Evolutionary conservation across 495 filamentous ascomycete species (phyloP), one percentile per base, ranked within the genome.

Genomic region (Talaromyces nanjingensis): DNA sequence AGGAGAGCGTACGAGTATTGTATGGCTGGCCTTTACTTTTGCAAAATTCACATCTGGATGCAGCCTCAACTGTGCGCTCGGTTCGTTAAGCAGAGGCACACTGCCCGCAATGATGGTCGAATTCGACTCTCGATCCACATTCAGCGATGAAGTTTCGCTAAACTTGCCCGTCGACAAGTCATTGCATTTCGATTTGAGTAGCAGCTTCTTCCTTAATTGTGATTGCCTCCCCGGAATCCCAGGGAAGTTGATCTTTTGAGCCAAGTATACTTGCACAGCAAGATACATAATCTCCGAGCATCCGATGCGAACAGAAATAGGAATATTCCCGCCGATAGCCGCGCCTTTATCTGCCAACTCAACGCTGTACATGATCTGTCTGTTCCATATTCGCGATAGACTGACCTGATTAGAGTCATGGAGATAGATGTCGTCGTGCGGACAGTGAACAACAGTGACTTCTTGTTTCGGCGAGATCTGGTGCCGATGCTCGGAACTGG

Each of bases 41-140:
- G 20, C 12, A 20, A 18, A 62, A 49, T 62, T 24, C n/a, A 62
- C 60, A 25, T 62, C 60, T 16, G 60, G 45, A 54, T 62, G 60
- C n/a, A 62, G 14, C 20, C 24, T 53, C 25, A 62, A n/a, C 22
- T 31, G 27, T 24, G 39, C 8, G 20, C 20, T 52, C 16, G 27
- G 25, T 12, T 54, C 60, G 45, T 62, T n/a, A 5, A 31, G 42
- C 16, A 62, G 33, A 33, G 60, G 60, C 8, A 62, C 22, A 37
- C 42, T 62, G 2, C 39, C 45, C 7, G 42, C 24, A 52, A 62
- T 54, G 6, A 52, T 27, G 11, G 20, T 22, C 25, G 27, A 12
- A 8, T 37, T 24, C 25, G 22, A 18, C 45, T 62, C 39, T 33
- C 12, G 60, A 52, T 54, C 60, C 18, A 62, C 3, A n/a, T 20